Evolutionary conservation across 768 basidiomycete genomes (phyloP).

Genomic region (Termitomyces eurrhizus): DNA sequence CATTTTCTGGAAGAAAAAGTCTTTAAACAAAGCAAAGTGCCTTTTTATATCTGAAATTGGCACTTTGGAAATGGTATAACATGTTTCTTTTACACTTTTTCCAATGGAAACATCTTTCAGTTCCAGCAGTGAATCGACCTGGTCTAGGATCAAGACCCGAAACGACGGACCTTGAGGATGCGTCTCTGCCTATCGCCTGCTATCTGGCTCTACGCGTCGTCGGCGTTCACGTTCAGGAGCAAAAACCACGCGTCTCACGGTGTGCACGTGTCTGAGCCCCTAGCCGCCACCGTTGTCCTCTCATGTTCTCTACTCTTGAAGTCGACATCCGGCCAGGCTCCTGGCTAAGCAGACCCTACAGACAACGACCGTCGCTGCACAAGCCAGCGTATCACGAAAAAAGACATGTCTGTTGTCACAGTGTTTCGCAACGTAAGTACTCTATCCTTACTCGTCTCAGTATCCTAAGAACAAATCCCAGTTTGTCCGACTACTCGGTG

Average conservation of each 20-base stretch:
- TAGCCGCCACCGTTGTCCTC: constrained; percentile 5
- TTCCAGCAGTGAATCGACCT: too few relatives aligned
- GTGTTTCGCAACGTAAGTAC: constrained; percentile 54
- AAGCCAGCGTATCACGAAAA: constrained; percentile 63
- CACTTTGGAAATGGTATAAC: too few relatives aligned
- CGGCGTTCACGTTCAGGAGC: neutral
- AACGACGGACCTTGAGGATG: constrained; percentile 40
- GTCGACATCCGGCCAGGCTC: constrained; percentile 72
- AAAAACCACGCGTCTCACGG: constrained; percentile 1
- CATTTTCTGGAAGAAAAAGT: too few relatives aligned
- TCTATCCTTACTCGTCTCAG: neutral
- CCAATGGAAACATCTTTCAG: too few relatives aligned
- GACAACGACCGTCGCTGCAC: constrained; percentile 68
- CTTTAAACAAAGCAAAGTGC: too few relatives aligned
- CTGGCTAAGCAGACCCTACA: constrained; percentile 57
- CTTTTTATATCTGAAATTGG: too few relatives aligned
- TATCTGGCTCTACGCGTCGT: constrained; percentile 24
- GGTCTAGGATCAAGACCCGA: neutral
- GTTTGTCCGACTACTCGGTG: constrained; percentile 70
- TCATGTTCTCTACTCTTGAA: constrained; percentile 68
- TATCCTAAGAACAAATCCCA: constrained; percentile 16
- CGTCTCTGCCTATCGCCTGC: constrained; percentile 42
- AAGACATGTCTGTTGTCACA: constrained; percentile 76
- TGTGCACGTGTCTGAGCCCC: constrained; percentile 11
- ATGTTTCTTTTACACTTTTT: too few relatives aligned